A percentile compares a stretch with the other conserved stretches of the same genome.
Evolutionary conservation across 2,329 filamentous ascomycete genomes (phyloP).

Genomic region (Fusarium subtropicale): DNA sequence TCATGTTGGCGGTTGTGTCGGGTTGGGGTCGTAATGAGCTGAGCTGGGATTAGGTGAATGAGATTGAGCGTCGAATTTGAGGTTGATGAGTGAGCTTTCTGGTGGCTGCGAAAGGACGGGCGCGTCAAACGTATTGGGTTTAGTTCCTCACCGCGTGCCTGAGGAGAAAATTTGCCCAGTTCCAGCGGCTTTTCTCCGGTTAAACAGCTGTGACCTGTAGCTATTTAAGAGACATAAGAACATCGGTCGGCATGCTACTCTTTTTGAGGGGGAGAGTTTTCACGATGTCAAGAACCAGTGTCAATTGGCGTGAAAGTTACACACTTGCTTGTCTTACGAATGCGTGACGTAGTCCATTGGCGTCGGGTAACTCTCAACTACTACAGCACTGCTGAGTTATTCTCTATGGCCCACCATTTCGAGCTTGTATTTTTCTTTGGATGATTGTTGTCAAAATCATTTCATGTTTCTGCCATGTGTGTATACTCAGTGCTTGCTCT

Average conservation of each 20-base stretch:
- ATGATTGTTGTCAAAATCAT: neutral
- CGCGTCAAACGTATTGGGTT: conserved; percentile 36
- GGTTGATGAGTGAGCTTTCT: conserved; percentile 41
- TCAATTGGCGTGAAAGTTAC: neutral
- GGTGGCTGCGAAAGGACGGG: conserved; percentile 39
- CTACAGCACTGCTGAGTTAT: neutral
- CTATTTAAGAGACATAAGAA: neutral
- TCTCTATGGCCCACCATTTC: neutral
- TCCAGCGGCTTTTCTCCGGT: conserved; percentile 29
- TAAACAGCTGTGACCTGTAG: neutral
- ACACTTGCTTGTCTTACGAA: neutral
- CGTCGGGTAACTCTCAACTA: neutral
- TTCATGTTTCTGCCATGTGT: neutral
- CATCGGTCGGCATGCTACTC: neutral
- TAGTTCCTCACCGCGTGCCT: conserved; percentile 31
- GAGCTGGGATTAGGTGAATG: conserved; percentile 18
- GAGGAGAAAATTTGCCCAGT: conserved; percentile 39
- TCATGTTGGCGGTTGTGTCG: conserved; percentile 48
- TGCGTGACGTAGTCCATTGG: neutral
- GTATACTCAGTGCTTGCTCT: neutral
- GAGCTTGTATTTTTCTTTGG: neutral
- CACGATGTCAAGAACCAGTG: neutral
- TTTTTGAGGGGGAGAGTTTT: neutral
- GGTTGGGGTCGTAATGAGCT: neutral
- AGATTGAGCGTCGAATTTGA: conserved; percentile 34